phyloP scores from a whole-genome alignment of 805 yeast species.

The Nakazawaea anatomiae region DNA sequence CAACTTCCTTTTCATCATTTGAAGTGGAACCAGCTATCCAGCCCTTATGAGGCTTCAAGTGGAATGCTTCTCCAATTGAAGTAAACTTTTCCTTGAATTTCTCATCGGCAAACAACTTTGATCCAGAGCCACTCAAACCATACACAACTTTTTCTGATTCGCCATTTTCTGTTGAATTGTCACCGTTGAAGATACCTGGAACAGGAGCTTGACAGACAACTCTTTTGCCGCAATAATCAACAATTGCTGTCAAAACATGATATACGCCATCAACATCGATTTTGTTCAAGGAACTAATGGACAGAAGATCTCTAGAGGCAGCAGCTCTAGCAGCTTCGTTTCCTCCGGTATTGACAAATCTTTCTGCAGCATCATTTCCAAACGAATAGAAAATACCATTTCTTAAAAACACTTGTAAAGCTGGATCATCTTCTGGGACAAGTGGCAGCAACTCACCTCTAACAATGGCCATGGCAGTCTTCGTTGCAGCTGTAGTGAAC shows the following conservation, averaged over 20 bases:
- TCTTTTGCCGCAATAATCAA: constrained; percentile 87
- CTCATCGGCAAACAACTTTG: constrained; percentile 41
- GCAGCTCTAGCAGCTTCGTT: constrained; percentile 82
- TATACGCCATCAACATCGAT: constrained; percentile 58
- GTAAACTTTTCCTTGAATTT: constrained; percentile 51
- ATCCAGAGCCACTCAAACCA: constrained; percentile 64
- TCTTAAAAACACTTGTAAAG: constrained; percentile 62
- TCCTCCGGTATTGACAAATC: constrained; percentile 65
- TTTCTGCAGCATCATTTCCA: constrained; percentile 65
- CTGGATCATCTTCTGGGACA: constrained; percentile 68
- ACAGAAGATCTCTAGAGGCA: constrained; percentile 69
- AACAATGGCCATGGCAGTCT: constrained; percentile 73
- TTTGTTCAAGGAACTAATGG: constrained; percentile 63
- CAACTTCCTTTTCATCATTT: constrained; percentile 33
- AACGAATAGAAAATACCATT: constrained; percentile 85
- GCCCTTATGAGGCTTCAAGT: constrained; percentile 64
- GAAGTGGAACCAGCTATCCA: constrained; percentile 38
- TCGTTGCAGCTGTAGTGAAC: constrained; percentile 68
- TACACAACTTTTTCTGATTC: constrained; percentile 50
- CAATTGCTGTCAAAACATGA: constrained; percentile 74
- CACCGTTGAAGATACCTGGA: constrained; percentile 74
- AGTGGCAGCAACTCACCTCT: constrained; percentile 70
- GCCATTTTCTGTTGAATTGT: constrained; percentile 30
- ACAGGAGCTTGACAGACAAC: constrained; percentile 91
- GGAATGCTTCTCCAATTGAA: constrained; percentile 67